Evolutionary conservation across 2,329 filamentous ascomycete species (phyloP).

Genomic region (Beauveria brongniartii): DNA sequence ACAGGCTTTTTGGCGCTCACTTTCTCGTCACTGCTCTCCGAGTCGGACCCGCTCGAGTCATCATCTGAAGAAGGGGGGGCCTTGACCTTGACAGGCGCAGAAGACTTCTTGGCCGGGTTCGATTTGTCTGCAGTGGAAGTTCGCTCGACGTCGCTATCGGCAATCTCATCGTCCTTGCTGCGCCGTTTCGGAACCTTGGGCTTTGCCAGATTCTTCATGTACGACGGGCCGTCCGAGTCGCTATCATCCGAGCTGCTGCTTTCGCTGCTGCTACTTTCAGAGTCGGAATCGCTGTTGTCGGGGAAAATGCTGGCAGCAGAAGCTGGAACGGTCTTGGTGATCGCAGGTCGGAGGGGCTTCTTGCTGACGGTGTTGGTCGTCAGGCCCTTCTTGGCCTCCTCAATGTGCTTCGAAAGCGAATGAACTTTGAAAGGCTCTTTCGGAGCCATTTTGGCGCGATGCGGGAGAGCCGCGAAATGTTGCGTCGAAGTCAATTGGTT

Average conservation of each 20-base stretch:
- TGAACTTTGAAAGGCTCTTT: conserved; percentile 28
- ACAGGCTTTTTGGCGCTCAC: conserved; percentile 20
- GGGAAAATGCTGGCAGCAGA: conserved; percentile 22
- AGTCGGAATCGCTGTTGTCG: conserved; percentile 23
- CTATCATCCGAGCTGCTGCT: conserved; percentile 27
- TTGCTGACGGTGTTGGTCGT: conserved; percentile 27
- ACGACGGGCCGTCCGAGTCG: conserved; percentile 21
- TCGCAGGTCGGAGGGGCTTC: conserved; percentile 17
- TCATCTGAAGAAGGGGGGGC: conserved; percentile 12
- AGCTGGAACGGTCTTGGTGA: conserved; percentile 20
- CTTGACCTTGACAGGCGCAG: conserved; percentile 7
- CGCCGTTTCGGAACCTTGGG: conserved; percentile 18
- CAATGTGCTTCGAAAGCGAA: conserved; percentile 30
- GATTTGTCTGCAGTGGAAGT: conserved; percentile 20
- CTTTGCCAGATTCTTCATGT: conserved; percentile 25
- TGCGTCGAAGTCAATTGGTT: neutral
- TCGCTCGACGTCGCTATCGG: conserved; percentile 34
- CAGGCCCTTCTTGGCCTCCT: conserved; percentile 28
- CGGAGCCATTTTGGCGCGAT: conserved; percentile 26
- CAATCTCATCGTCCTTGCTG: conserved; percentile 31
- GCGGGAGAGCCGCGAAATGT: neutral
- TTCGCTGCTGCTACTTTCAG: conserved; percentile 23
- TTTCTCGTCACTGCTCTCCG: conserved; percentile 16
- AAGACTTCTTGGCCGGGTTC: conserved; percentile 10
- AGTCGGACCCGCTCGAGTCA: conserved; percentile 12